Percentiles rank a stretch among this genome's conserved stretches.
Conservation (phyloP, 148 eudicot species). For the Rhododendron ferrugineum region DNA sequence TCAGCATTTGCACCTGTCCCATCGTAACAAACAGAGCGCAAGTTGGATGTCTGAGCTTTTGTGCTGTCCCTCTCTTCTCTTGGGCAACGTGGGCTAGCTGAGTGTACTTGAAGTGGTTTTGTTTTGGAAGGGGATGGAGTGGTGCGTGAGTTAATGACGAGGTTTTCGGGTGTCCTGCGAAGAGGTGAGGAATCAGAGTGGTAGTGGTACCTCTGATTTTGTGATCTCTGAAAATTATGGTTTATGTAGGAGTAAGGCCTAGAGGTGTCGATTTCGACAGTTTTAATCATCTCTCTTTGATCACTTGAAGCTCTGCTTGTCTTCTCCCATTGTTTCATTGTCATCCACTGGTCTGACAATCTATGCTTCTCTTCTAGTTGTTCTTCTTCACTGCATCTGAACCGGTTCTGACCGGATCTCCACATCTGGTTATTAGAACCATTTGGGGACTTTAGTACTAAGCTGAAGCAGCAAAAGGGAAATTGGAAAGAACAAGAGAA, state of each 20-base stretch:
- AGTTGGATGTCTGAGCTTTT: constrained; percentile 34
- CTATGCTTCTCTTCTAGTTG: constrained; percentile 19
- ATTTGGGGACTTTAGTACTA: background rate
- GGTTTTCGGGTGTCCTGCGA: constrained; percentile 10
- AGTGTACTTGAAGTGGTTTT: constrained; percentile 24
- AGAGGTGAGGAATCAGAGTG: constrained; percentile 29
- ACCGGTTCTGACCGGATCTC: constrained; percentile 29
- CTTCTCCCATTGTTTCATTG: background rate
- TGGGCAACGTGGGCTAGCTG: constrained; percentile 38
- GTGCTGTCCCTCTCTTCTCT: constrained; percentile 24
- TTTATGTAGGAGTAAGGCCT: constrained; percentile 16
- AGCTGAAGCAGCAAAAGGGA: background rate
- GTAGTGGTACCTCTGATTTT: constrained; percentile 13
- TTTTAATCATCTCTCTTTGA: constrained; percentile 37
- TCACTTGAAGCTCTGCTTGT: constrained; percentile 40
- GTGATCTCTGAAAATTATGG: constrained; percentile 13
- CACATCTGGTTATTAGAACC: constrained; percentile 33
- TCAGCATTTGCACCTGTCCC: constrained; percentile 6
- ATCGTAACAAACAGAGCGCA: constrained; percentile 10
- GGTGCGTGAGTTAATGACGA: constrained; percentile 21
- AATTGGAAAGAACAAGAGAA: background rate
- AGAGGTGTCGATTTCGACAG: constrained; percentile 34
- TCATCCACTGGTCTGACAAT: constrained; percentile 19
- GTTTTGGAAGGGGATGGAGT: constrained; percentile 31
- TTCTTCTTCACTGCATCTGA: constrained; percentile 16